phyloP scores from a whole-genome alignment of 2,329 filamentous ascomycete genomes.

The Mariannaea elegans region DNA sequence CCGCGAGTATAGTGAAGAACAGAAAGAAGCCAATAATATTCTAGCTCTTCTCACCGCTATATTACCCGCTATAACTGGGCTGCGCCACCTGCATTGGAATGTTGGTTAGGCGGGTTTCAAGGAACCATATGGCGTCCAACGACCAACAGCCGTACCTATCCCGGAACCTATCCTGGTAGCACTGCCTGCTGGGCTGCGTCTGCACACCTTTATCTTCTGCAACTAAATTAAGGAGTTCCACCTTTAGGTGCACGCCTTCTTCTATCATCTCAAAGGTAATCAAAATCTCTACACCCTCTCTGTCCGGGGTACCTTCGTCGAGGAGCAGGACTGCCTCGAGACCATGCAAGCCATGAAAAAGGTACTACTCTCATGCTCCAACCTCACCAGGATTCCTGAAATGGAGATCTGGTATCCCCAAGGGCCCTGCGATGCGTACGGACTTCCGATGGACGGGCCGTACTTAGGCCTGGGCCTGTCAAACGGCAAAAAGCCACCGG shows the following conservation, averaged over 20 bases:
- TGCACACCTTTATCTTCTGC: slow-evolving; percentile 18
- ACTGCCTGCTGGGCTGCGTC: neutral
- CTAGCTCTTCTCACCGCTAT: neutral
- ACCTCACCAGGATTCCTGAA: slow-evolving; percentile 6
- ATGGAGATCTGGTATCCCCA: slow-evolving; percentile 17
- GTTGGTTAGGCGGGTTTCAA: neutral
- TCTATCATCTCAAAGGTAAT: neutral
- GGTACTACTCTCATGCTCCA: slow-evolving; percentile 23
- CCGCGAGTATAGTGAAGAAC: neutral
- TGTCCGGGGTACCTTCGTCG: slow-evolving; percentile 1
- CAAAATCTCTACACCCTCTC: slow-evolving; percentile 12
- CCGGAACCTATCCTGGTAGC: slow-evolving; percentile 5
- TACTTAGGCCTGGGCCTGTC: slow-evolving; percentile 15
- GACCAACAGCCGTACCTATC: slow-evolving; percentile 1
- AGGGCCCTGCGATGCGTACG: neutral
- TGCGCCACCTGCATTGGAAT: slow-evolving; percentile 14
- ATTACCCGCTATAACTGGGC: slow-evolving; percentile 12
- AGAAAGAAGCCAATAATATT: neutral
- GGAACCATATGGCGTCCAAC: too few relatives aligned
- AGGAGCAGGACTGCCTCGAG: slow-evolving; percentile 15
- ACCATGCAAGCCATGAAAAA: slow-evolving; percentile 18
- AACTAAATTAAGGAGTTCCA: neutral
- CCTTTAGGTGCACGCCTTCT: neutral
- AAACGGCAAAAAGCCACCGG: slow-evolving; percentile 7
- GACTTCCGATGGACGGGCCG: neutral